A percentile compares a stretch with the other conserved stretches of the same genome.
Conservation (phyloP, 2,329 filamentous ascomycete genomes). For the Trichoderma citrinoviride region DNA sequence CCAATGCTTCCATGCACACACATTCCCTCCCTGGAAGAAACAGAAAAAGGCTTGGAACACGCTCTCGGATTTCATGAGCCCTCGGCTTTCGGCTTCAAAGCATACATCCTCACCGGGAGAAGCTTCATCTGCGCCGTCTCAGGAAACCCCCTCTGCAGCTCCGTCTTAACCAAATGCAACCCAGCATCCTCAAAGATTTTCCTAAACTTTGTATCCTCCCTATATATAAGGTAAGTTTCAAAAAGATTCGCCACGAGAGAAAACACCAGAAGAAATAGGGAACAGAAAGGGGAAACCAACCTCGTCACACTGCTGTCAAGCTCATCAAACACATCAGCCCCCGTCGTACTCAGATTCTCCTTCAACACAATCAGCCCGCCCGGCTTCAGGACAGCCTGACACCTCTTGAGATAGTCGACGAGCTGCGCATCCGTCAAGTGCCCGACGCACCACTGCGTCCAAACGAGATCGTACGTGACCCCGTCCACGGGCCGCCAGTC, state of each 20-base stretch:
- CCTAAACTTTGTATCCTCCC: conserved; percentile 64
- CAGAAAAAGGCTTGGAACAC: no score
- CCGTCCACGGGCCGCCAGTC: conserved; percentile 56
- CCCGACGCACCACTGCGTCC: conserved; percentile 88
- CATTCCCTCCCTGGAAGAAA: no score
- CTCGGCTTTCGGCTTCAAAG: conserved; percentile 46
- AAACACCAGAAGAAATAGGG: neutral
- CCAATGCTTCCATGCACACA: no score
- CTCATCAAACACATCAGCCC: conserved; percentile 69
- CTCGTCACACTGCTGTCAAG: conserved; percentile 74
- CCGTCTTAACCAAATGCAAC: conserved; percentile 64
- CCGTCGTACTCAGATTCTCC: conserved; percentile 67
- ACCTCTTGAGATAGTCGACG: conserved; percentile 62
- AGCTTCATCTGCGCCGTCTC: conserved; percentile 47
- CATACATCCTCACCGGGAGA: conserved; percentile 76
- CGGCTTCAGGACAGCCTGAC: conserved; percentile 43
- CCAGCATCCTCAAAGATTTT: conserved; percentile 67
- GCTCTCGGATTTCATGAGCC: no score
- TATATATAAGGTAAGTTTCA: neutral
- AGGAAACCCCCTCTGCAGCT: conserved; percentile 68
- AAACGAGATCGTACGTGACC: conserved; percentile 72
- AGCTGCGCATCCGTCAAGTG: conserved; percentile 76
- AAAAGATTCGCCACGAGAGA: neutral
- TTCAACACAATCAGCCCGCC: conserved; percentile 40
- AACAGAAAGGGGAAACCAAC: conserved; percentile 36